Conservation (phyloP, 1,284 basidiomycete genomes). For the Pholiota adiposa region DNA sequence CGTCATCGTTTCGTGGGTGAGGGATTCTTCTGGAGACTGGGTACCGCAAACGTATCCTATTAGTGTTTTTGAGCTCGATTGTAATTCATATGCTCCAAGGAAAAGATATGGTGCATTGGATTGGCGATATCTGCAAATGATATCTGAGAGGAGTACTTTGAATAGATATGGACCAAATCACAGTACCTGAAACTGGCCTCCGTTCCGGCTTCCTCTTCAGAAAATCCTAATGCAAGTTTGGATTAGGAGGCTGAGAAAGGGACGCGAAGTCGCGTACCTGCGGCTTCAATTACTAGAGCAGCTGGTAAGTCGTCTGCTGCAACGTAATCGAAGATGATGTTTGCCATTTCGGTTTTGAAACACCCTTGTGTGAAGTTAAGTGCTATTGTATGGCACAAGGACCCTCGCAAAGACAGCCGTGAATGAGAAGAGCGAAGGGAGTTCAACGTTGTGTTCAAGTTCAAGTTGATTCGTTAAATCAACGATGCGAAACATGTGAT, state of each 20-base stretch:
- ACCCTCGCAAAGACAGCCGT: too few relatives aligned
- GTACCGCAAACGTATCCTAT: constrained; percentile 72
- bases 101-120: constrained; percentile 63
- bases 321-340: constrained; percentile 37
- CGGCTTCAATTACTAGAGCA: constrained; percentile 43
- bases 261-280: constrained; percentile 31
- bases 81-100: constrained; percentile 60
- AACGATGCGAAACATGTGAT: too few relatives aligned
- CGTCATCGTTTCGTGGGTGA: constrained; percentile 73
- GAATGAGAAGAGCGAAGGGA: too few relatives aligned
- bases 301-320: constrained; percentile 35
- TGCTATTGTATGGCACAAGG: too few relatives aligned
- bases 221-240: constrained; percentile 47
- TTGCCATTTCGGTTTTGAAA: constrained; percentile 1
- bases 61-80: constrained; percentile 41
- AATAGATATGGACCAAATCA: background rate
- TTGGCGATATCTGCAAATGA: constrained; percentile 57
- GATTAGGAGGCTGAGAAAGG: background rate
- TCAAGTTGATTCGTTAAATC: too few relatives aligned
- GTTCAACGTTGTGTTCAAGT: too few relatives aligned
- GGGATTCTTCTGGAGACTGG: constrained; percentile 50
- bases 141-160: constrained; percentile 3
- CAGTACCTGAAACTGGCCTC: constrained; percentile 55
- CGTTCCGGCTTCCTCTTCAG: constrained; percentile 65
- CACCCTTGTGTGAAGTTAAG: background rate